Base-by-base conservation (phyloP, 1,284 basidiomycete genomes). In the Ganoderma lingzhi region DNA sequence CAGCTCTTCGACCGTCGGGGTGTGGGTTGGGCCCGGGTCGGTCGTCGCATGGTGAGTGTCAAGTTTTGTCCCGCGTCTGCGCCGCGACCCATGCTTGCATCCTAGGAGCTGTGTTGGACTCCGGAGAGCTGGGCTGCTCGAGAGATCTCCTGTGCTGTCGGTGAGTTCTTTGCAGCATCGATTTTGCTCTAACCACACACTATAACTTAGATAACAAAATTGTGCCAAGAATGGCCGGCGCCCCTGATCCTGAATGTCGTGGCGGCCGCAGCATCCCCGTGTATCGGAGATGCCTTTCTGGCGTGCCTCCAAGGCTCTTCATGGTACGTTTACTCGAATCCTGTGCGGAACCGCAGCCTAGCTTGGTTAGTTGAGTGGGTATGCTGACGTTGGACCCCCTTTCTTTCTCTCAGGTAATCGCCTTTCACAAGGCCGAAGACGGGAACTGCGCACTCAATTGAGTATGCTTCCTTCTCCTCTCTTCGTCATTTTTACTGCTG, bases 41-140 rank as follows among this genome's bases (percentile, higher is more conserved):
- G 53, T 6, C 8, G 32, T 32, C 53, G 30, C 17, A 14, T 56
- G 53, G 53, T 56, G 53, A 35, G 15, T 56, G 53, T 56, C 53
- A 23, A 56, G 32, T 17, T 56, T 6, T 17, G 15, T 56, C 53
- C 17, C 53, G 32, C 53, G 15, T 56, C 53, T 19, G 53, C 32
- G 53, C 53, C 53, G 28, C 53, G 2, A 56, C 53, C 15, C 30
- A 56, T 35, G 53, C 53, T 56, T 56, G 53, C 32, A 35, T 55
- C 30, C 39, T 44, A 42, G 59, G 58, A 39, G 58, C 58, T 60
- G 58, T 60, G 58, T 60, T 23, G 17, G 53, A 35, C 30, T 35
- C 32, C 32, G 15, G 30, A 17, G 53, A 56, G 30, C 53, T 56
- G 30, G 30, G 53, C 53, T 35, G n/a, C 35, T 39, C 37, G 35